Percentiles rank a stretch among this genome's conserved stretches.
Evolutionary conservation across 2,329 filamentous ascomycete species (phyloP).

Genomic region (Ilyonectria mors-panacis): DNA sequence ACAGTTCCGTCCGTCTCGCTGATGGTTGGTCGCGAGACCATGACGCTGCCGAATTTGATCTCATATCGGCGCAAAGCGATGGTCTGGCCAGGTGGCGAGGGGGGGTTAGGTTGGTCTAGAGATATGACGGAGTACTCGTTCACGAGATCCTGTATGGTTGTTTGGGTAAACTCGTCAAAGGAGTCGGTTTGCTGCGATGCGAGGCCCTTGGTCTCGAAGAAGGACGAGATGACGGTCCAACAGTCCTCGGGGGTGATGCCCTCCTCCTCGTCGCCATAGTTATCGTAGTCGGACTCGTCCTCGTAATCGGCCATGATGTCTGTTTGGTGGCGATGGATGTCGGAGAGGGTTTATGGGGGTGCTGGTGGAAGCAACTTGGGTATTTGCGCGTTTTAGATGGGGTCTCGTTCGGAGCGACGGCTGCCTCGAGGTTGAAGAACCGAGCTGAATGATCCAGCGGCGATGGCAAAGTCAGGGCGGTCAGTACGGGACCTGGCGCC

Average conservation of each 20-base stretch:
- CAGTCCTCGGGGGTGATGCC: slow-evolving; percentile 96
- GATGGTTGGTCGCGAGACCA: slow-evolving; percentile 90
- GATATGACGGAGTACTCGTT: slow-evolving; percentile 92
- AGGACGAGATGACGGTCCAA: slow-evolving; percentile 97
- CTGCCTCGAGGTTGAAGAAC: slow-evolving; percentile 35
- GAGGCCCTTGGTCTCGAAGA: slow-evolving; percentile 95
- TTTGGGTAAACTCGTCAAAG: slow-evolving; percentile 96
- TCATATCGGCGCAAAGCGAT: slow-evolving; percentile 93
- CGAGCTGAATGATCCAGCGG: slow-evolving; percentile 35
- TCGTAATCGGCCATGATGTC: slow-evolving; percentile 70
- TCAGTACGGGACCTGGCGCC: slow-evolving; percentile 52
- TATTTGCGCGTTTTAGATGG: slow-evolving; percentile 23
- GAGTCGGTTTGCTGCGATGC: slow-evolving; percentile 98
- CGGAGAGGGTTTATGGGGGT: slow-evolving; percentile 7
- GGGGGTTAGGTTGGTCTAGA: slow-evolving; percentile 92
- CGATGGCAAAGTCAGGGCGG: slow-evolving; percentile 48
- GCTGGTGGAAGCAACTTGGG: neutral
- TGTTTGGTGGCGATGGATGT: slow-evolving; percentile 13
- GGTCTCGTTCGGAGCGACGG: slow-evolving; percentile 22
- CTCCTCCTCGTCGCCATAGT: slow-evolving; percentile 77
- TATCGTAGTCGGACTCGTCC: slow-evolving; percentile 75
- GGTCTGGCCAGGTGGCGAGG: slow-evolving; percentile 80
- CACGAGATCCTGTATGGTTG: slow-evolving; percentile 94
- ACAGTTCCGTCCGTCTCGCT: slow-evolving; percentile 94
- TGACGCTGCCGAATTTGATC: slow-evolving; percentile 92